Base-by-base conservation (phyloP, 2,329 filamentous ascomycete genomes). In the Juglanconis oblonga region DNA sequence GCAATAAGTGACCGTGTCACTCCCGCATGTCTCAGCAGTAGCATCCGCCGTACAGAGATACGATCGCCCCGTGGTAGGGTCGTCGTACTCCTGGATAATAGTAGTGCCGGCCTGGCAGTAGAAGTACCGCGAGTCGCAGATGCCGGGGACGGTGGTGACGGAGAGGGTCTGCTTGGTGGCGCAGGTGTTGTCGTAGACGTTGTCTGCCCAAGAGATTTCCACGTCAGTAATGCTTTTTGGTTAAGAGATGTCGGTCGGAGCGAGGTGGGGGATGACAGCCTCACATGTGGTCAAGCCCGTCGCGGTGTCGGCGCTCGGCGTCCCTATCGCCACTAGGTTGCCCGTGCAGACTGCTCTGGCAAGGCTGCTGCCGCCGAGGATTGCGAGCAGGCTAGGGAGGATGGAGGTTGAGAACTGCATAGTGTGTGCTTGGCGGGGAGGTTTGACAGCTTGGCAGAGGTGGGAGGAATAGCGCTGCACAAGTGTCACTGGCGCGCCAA, bases 271-370 rank as follows among this genome's bases (percentile, higher is more conserved):
- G 10, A 3, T 8, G 14, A 7, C 5, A 13, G 3, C 3, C 24
- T 31, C 51, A 60, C 58, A 60, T 42, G 55, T 38, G n/a, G 58
- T 56, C 13, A n/a, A 9, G 14, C 58, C 58, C 3, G 49, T 57
- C 40, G 42, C 17, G 10, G 52, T 38, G 29, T 33, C 17, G 17
- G 4, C 50, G 3, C 9, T 32, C 8, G 52, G 17, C 31, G 57
- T 57, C 14, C 57, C 57, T 32, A 62, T 56, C 33, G 53, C 61
- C 11, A 60, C 3, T 9, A 32, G 32, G 11, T 48, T 45, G 24
- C 61, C 57, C 7, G 61, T 36, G 50, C 61, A 60, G 61, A 60
- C 36, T 31, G 61, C 61, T 35, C 31, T 33, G 57, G 53, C 61
- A 10, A 56, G 5, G n/a, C 49, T 54, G 45, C 53, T 53, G 17